phyloP scores from a whole-genome alignment of 2,329 filamentous ascomycete species.

The Bipolaris zeicola region DNA sequence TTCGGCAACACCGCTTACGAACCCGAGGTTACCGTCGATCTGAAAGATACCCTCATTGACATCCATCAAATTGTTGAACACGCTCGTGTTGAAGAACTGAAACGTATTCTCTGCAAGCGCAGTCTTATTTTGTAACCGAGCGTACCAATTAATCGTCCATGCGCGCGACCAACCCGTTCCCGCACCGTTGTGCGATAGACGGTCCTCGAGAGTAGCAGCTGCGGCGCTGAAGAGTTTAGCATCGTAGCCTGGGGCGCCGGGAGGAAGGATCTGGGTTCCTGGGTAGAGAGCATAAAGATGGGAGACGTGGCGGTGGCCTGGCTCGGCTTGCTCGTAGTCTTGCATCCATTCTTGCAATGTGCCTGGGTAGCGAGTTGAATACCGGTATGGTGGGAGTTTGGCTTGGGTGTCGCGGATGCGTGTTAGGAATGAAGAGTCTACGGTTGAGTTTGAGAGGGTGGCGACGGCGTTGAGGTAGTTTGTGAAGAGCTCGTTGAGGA shows the following conservation, averaged over 20 bases:
- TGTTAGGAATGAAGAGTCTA: background rate
- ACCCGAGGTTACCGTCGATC: slow-evolving; percentile 57
- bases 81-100: slow-evolving; percentile 20
- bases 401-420: slow-evolving; percentile 11
- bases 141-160: slow-evolving; percentile 58
- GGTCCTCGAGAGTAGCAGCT: slow-evolving; percentile 39
- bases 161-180: slow-evolving; percentile 60
- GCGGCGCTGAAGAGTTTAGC: slow-evolving; percentile 40
- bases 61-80: slow-evolving; percentile 17
- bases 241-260: slow-evolving; percentile 31
- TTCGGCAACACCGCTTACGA: slow-evolving; percentile 55
- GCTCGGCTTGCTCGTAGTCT: slow-evolving; percentile 51
- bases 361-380: slow-evolving; percentile 35
- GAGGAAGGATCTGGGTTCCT: slow-evolving; percentile 48
- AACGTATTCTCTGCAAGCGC: slow-evolving; percentile 46
- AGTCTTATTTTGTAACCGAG: slow-evolving; percentile 47
- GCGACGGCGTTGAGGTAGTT: slow-evolving; percentile 29
- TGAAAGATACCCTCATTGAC: slow-evolving; percentile 12
- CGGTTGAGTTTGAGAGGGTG: background rate
- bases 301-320: slow-evolving; percentile 58
- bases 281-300: slow-evolving; percentile 59
- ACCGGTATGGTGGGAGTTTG: slow-evolving; percentile 19
- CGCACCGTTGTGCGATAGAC: slow-evolving; percentile 36
- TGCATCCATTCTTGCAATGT: slow-evolving; percentile 35
- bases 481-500: slow-evolving; percentile 50